Percentiles rank a stretch among this genome's conserved stretches.
These are phyloP conservation scores for Datisca glomerata DNA, from an alignment of 306 rosid genomes.

Conservation along the genomic window DNA sequence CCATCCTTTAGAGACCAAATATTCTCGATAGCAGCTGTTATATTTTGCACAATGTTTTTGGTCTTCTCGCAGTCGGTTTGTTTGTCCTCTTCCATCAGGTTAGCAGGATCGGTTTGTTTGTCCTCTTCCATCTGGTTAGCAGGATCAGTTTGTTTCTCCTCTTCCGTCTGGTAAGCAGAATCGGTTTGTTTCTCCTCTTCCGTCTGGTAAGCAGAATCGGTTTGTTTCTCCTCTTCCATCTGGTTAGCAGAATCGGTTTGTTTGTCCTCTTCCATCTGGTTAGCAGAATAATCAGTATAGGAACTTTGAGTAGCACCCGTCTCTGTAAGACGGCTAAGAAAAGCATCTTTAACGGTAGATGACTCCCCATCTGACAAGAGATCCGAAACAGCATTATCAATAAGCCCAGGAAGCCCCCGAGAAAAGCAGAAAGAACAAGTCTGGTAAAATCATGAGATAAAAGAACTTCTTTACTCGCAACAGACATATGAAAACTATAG, in stretches of 20 bases:
- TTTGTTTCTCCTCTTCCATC: constrained; percentile 33
- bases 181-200: constrained; percentile 31
- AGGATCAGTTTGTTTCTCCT: constrained; percentile 19
- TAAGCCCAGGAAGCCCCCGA: not conserved
- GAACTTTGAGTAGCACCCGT: constrained; percentile 91
- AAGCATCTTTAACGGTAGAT: constrained; percentile 46
- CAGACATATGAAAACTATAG: no score
- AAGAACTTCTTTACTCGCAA: no score
- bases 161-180: constrained; percentile 29
- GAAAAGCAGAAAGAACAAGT: not conserved
- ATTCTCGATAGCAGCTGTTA: constrained; percentile 34
- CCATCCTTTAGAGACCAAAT: constrained; percentile 52
- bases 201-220: constrained; percentile 20
- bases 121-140: constrained; percentile 35
- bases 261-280: constrained; percentile 34
- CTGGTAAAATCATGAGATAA: no score
- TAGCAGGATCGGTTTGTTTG: no score
- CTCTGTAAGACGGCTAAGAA: constrained; percentile 64
- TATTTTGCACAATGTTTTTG: constrained; percentile 30
- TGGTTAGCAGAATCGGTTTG: constrained; percentile 18
- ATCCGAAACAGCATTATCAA: constrained; percentile 15
- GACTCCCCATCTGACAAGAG: constrained; percentile 45
- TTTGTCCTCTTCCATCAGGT: no score
- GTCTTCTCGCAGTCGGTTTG: constrained; percentile 31
- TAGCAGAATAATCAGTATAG: constrained; percentile 23